Conservation (phyloP, 768 basidiomycete genomes). For the Hydnum rufescens region DNA sequence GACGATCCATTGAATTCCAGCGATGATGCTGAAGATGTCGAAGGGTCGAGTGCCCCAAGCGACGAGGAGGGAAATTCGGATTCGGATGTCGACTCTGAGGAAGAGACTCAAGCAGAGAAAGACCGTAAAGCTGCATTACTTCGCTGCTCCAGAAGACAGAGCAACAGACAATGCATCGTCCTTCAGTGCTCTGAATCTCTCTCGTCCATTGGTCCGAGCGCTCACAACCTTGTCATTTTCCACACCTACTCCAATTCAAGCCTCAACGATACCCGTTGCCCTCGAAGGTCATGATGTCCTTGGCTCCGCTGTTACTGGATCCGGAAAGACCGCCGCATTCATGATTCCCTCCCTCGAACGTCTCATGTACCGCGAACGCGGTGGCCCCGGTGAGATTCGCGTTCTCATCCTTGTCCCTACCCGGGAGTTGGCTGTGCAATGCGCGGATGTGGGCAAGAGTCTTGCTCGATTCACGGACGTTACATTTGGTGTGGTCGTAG, state of each 20-base stretch:
- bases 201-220: constrained; percentile 82
- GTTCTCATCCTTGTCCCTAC: constrained; percentile 90
- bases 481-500: constrained; percentile 78
- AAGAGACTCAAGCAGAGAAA: constrained; percentile 35
- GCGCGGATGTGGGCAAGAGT: constrained; percentile 76
- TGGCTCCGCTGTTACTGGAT: constrained; percentile 89
- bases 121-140: constrained; percentile 80
- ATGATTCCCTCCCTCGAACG: constrained; percentile 88
- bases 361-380: constrained; percentile 76
- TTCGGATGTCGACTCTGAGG: constrained; percentile 19
- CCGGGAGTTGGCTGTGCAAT: constrained; percentile 88
- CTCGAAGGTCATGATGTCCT: constrained; percentile 91
- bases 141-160: constrained; percentile 24
- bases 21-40: constrained; percentile 21
- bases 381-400: constrained; percentile 67
- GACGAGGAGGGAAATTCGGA: constrained; percentile 12
- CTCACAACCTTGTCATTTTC: constrained; percentile 62
- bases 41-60: constrained; percentile 12
- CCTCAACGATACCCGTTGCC: constrained; percentile 82
- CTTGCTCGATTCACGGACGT: constrained; percentile 78
- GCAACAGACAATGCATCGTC: constrained; percentile 40
- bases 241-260: constrained; percentile 89
- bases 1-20: constrained; percentile 21
- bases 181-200: constrained; percentile 86
- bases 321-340: constrained; percentile 97